Base-by-base conservation (phyloP, 2,329 filamentous ascomycete genomes). In the Chaetoscypha palmicola region DNA sequence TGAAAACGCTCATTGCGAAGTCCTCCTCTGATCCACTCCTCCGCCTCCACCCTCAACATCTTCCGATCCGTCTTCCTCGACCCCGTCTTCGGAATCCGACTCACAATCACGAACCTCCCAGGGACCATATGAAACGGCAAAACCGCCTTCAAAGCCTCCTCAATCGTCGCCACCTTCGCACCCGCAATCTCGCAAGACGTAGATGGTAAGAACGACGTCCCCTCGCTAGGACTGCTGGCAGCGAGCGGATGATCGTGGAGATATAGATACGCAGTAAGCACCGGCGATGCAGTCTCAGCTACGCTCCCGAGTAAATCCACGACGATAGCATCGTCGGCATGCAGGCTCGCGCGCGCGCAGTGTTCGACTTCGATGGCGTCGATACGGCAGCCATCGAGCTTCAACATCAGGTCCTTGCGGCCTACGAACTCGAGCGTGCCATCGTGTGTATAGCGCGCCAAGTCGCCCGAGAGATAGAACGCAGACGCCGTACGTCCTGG, bases 301-400 rank as follows among this genome's bases (percentile, higher is more conserved):
- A 22, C 17, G 34, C 5, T 4, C 11, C 34, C 34, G 3, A 37
- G 34, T 3, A 37, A 20, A 11, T 37, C 34, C 8, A 37, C 20
- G 7, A 37, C 34, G 34, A 37, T 37, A 4, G 34, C 34, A 16
- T 37, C 34, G 17, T 23, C 14, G 11, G 34, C 3, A 23, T 11
- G 9, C 5, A 37, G 20, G 19, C 12, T 10, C 5, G 12, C 17
- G 3, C 34, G 16, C 3, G 34, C 16, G 4, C 16, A 22, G 17
- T 39, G 37, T 28, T 39, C 37, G 17, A 39, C 24, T 39, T 39
- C 37, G 10, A 17, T 20, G 3, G 37, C 24, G 12, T 39, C 37
- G 24, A 39, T 28, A n/a, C 37, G 37, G 14, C 24, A 30, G 10
- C 37, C 37, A 19, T 39, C 22, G n/a, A 39, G 22, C 16, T 39